Percentiles rank a stretch among this genome's conserved stretches.
phyloP scores from a whole-genome alignment of 2,329 filamentous ascomycete genomes.

The Ceratocystis destructans region DNA sequence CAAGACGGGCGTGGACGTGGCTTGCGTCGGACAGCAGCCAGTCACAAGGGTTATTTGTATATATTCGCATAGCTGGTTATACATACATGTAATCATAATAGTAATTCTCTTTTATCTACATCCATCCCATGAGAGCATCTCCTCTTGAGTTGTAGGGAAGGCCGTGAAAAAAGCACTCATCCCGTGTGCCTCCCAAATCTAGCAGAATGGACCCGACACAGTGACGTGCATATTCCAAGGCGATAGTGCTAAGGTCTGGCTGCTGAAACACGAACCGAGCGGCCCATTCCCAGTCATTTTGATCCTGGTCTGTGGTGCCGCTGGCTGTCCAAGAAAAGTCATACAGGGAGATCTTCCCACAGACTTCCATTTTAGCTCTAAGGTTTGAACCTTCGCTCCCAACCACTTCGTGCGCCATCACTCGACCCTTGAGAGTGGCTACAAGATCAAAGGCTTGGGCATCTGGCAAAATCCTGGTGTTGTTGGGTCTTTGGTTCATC shows the following conservation, averaged over 20 bases:
- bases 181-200: constrained; percentile 12
- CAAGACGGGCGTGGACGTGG: too few relatives aligned
- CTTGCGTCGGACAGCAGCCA: too few relatives aligned
- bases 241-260: constrained; percentile 13
- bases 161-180: constrained; percentile 15
- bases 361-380: constrained; percentile 15
- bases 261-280: constrained; percentile 14
- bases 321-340: constrained; percentile 13
- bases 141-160: constrained; percentile 14
- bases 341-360: constrained; percentile 13
- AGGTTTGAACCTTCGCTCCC: constrained; percentile 12
- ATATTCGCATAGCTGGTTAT: constrained; percentile 4
- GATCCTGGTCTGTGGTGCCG: not conserved
- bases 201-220: constrained; percentile 17
- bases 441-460: constrained; percentile 9
- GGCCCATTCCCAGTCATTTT: constrained; percentile 14
- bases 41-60: too few relatives aligned
- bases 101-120: not conserved
- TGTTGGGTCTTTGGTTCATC: constrained; percentile 8
- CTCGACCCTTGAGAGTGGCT: constrained; percentile 10
- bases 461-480: not conserved
- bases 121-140: constrained; percentile 13
- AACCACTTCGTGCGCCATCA: constrained; percentile 9
- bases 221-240: constrained; percentile 15
- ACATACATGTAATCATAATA: not conserved